Evolutionary conservation across 2,329 filamentous ascomycete species (phyloP), one percentile per base, ranked within the genome.

Genomic region (Daldinia sp.): DNA sequence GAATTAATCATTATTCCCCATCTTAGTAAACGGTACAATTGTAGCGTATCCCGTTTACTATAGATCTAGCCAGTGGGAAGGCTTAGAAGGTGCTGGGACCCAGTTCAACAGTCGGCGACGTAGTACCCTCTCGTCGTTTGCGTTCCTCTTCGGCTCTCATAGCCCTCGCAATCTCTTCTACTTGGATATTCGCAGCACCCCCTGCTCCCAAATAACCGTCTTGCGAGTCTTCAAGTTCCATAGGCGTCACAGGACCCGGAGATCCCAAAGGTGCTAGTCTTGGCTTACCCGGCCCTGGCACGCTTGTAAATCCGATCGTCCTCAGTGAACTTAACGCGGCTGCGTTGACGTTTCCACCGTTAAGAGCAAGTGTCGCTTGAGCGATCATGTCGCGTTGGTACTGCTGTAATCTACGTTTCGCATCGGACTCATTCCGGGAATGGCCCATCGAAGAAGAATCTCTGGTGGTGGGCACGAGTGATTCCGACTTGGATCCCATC

Each of bases 361-460:
- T 78, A 20, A 82, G 78, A 6, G 85, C 86, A 69, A 86, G 78
- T 28, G 82, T 81, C 6, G 87, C 86, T 73, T 89, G 87, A 0
- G 85, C 83, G 54, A 89, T 84, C 87, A 89, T 89, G 63, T 89
- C 87, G 55, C 85, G 81, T 73, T 89, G 86, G 70, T 89, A 90
- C 71, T 89, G 86, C 72, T 86, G 83, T 41, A 89, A 70, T 65
- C 83, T 84, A 30, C 82, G 82, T 65, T 84, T 84, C 20, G 84
- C 81, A 60, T 89, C 87, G 0, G 82, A 82, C 39, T 80, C 79
- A 57, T 80, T 79, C 51, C 82, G 79, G 7, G 78, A 72, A 50
- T 81, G 79, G 15, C 69, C 69, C 44, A 64, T 54, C 6, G 73
- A 42, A 4, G 74, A 64, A 15, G 76, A 64, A 9, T 72, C 70